Percentiles rank a stretch among this genome's conserved stretches.
These are phyloP conservation scores for Ascosphaera apis DNA, from an alignment of 2,329 filamentous ascomycete genomes.

Conservation along the genomic window DNA sequence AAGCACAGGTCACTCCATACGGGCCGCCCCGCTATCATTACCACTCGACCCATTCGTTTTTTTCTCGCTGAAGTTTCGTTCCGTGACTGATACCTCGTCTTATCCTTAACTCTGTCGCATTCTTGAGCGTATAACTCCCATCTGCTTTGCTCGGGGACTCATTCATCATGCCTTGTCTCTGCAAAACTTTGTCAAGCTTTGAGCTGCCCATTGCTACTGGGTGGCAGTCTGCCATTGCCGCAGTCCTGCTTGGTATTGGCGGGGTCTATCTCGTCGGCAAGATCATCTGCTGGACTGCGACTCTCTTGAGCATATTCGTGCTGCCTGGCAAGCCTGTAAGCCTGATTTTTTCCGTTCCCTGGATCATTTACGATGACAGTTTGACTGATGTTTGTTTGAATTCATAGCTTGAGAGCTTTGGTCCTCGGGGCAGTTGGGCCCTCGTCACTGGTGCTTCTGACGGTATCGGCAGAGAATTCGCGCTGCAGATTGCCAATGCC, in stretches of 20 bases:
- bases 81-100: neutral
- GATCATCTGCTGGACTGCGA: constrained; percentile 33
- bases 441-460: constrained; percentile 89
- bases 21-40: no score
- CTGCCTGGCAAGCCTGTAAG: constrained; percentile 30
- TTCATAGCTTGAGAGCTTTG: constrained; percentile 61
- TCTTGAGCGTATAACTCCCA: no score
- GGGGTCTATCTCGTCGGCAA: constrained; percentile 34
- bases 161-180: neutral
- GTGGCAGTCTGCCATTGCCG: constrained; percentile 14
- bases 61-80: neutral
- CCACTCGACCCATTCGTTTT: neutral
- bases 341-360: constrained; percentile 2
- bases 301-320: constrained; percentile 46
- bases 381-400: neutral
- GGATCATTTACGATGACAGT: neutral
- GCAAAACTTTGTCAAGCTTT: constrained; percentile 6
- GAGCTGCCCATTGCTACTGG: constrained; percentile 12
- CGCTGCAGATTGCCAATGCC: constrained; percentile 66
- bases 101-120: no score
- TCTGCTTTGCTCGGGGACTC: no score
- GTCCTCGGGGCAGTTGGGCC: constrained; percentile 78
- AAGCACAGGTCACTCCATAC: no score
- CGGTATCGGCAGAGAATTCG: constrained; percentile 91
- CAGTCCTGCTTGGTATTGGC: constrained; percentile 25